phyloP scores from a whole-genome alignment of 2,329 filamentous ascomycete genomes.

The Annulohypoxylon truncatum region DNA sequence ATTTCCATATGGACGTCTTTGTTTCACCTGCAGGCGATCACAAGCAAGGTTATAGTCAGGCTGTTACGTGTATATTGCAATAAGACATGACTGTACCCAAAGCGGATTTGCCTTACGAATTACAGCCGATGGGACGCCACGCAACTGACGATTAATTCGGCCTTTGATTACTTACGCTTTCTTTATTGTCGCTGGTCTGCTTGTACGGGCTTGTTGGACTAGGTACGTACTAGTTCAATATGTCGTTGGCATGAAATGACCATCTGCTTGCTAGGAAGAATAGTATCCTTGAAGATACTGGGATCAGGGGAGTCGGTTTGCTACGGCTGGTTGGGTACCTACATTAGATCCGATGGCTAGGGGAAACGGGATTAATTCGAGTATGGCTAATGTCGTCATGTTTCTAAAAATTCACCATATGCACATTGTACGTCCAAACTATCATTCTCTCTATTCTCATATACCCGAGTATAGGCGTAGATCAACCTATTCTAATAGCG shows the following conservation, averaged over 20 bases:
- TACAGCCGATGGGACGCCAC: not conserved
- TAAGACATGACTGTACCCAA: not conserved
- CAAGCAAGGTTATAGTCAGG: not conserved
- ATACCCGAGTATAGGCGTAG: no score
- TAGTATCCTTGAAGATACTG: not conserved
- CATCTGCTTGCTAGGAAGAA: slow-evolving; percentile 2
- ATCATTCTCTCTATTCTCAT: no score
- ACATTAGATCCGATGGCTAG: not conserved
- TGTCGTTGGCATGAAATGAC: not conserved
- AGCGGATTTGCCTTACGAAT: not conserved
- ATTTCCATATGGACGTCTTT: slow-evolving; percentile 3
- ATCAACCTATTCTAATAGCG: no score
- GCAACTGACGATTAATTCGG: not conserved
- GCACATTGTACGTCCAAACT: no score
- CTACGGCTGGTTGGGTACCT: not conserved
- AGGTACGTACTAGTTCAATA: not conserved
- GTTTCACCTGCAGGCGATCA: slow-evolving; percentile 18
- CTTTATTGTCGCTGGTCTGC: not conserved
- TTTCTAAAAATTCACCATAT: not conserved
- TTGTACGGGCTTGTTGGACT: no score
- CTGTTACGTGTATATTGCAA: not conserved
- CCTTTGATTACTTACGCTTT: not conserved
- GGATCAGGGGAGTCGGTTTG: not conserved
- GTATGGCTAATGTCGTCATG: not conserved
- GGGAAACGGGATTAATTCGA: not conserved